Evolutionary conservation across 2,329 filamentous ascomycete species (phyloP).

Genomic region (Neophaeococcomyces aloes): DNA sequence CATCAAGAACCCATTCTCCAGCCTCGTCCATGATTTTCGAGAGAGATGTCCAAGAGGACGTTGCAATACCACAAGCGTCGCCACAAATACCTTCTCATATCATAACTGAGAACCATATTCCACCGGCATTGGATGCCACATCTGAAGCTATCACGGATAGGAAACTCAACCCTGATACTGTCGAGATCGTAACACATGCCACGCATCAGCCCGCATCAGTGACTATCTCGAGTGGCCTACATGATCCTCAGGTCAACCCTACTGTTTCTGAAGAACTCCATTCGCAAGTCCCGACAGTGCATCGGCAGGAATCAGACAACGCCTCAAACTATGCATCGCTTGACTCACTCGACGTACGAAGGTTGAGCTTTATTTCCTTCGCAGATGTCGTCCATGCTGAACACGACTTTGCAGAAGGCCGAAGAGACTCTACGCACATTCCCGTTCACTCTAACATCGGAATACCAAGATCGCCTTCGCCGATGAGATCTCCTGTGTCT

Average conservation of each 20-base stretch:
- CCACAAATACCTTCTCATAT: conserved; percentile 89
- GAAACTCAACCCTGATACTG: conserved; percentile 72
- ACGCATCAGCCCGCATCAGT: conserved; percentile 70
- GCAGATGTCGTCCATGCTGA: conserved; percentile 82
- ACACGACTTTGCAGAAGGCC: conserved; percentile 33
- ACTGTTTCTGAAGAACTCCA: conserved; percentile 46
- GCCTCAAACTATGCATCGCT: conserved; percentile 67
- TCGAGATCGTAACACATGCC: conserved; percentile 84
- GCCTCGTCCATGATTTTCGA: conserved; percentile 76
- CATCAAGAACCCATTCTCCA: conserved; percentile 66
- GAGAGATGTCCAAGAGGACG: conserved; percentile 79
- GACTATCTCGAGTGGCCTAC: conserved; percentile 45
- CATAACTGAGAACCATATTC: conserved; percentile 87
- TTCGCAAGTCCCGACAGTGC: conserved; percentile 25
- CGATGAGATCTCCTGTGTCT: conserved; percentile 66
- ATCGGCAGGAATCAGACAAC: conserved; percentile 37
- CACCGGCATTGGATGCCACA: conserved; percentile 79
- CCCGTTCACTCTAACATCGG: conserved; percentile 13
- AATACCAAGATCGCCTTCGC: conserved; percentile 58
- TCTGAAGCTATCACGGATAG: conserved; percentile 85
- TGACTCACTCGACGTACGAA: conserved; percentile 66
- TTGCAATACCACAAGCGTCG: conserved; percentile 56
- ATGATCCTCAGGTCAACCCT: conserved; percentile 24
- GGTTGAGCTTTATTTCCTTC: conserved; percentile 91
- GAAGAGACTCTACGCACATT: conserved; percentile 52